Evolutionary conservation across 2,329 filamentous ascomycete genomes (phyloP), one percentile per base, ranked within the genome.

Genomic region (Zymoseptoria passerinii): DNA sequence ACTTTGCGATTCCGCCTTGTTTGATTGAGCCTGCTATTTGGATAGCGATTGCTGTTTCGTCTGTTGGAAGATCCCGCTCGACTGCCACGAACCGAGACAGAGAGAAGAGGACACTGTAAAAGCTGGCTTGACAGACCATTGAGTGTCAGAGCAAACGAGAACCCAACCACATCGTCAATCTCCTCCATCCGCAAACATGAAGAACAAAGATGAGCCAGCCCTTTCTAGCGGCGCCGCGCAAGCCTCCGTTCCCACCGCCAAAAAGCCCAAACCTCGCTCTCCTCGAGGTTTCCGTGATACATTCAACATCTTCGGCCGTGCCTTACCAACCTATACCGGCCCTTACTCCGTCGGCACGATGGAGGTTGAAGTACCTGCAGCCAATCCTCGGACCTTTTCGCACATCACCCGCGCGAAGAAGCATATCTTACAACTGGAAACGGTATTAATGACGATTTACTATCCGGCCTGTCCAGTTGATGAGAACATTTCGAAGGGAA

Each of bases 381-480:
- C 74, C 40, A 65, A 76, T 18, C 79, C 80, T 1, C 71, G 76
- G 40, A 67, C 73, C 0, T 79, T 82, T 63, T 80, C 79, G 1
- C 66, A 80, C 56, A 81, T 82, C 57, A 80, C 72, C 35, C 72
- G 80, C 44, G 62, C 79, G 27, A 71, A 77, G 54, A 71, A 72
- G 56, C 76, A 79, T 61, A 61, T 81, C 7, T 69, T 84, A 13
- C 73, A 81, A 55, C 70, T 83, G 13, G 77, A 83, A 60, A 87
- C 84, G 0, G 81, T 87, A 8, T 75, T 87, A 4, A 81, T 87
- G 71, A 81, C 81, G 0, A 71, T 87, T n/a, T 88, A 83, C 70
- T 88, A 88, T 67, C 85, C 84, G 1, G 79, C 81, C 50, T 64
- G 68, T 18, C 73, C 76, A 0, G 66, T 71, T 1, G 66, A 71